Conservation (phyloP, 1,284 basidiomycete species). For the Ceratobasidium sp. region DNA sequence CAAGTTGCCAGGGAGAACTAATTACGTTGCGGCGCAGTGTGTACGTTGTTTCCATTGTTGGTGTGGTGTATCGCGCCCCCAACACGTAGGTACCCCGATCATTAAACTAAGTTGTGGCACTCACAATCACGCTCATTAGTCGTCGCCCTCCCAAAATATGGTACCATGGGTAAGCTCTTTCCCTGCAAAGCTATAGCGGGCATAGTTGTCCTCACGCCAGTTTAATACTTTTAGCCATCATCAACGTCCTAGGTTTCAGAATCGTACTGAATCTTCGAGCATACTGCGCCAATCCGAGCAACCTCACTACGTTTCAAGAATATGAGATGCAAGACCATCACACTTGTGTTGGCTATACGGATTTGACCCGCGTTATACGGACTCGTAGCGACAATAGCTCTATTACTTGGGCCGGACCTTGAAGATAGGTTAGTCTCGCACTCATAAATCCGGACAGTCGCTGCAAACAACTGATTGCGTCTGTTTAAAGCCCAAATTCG, state of each 20-base stretch:
- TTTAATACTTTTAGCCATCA: not conserved
- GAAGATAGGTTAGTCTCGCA: not conserved
- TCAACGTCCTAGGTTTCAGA: constrained; percentile 29
- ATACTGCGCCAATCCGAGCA: not conserved
- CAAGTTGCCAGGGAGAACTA: not conserved
- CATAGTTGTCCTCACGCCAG: not conserved
- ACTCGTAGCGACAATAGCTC: not conserved
- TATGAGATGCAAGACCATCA: constrained; percentile 14
- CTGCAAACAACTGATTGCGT: too few species aligned
- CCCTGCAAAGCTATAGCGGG: too few species aligned
- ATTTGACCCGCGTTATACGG: not conserved
- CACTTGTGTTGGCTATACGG: not conserved
- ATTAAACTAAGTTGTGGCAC: not conserved
- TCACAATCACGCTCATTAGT: constrained; percentile 4
- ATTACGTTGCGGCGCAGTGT: constrained; percentile 3
- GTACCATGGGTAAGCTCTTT: constrained; percentile 21
- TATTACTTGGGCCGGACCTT: not conserved
- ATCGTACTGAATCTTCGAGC: constrained; percentile 36
- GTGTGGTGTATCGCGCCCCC: constrained; percentile 32
- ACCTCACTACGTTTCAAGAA: not conserved
- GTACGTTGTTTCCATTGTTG: constrained; percentile 30
- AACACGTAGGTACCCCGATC: constrained; percentile 16
- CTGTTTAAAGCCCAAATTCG: too few species aligned
- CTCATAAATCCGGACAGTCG: too few species aligned
- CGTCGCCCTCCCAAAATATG: constrained; percentile 35